These are phyloP conservation scores for Fusarium zealandicum DNA, from an alignment of 2,329 filamentous ascomycete species.

Conservation along the genomic window DNA sequence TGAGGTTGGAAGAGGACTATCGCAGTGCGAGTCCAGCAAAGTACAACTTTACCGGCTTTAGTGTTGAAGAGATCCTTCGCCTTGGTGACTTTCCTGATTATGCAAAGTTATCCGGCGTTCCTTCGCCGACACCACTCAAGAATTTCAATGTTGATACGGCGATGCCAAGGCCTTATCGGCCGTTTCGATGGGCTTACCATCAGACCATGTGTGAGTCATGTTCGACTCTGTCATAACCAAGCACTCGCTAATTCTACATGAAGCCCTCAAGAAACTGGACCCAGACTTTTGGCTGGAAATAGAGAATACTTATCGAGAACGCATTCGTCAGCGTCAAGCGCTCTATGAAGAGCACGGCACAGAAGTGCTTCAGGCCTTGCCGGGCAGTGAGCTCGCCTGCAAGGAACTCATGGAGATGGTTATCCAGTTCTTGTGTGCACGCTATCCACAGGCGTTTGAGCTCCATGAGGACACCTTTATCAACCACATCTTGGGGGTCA, in stretches of 20 bases:
- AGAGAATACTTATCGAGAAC: constrained; percentile 72
- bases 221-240: too few species aligned
- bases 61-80: constrained; percentile 70
- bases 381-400: constrained; percentile 79
- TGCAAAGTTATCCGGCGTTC: constrained; percentile 75
- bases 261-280: constrained; percentile 80
- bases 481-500: constrained; percentile 72
- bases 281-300: constrained; percentile 90
- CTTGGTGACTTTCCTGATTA: constrained; percentile 85
- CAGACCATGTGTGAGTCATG: constrained; percentile 80
- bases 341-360: constrained; percentile 70
- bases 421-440: constrained; percentile 77
- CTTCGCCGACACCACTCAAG: constrained; percentile 67
- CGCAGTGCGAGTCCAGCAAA: constrained; percentile 43
- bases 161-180: constrained; percentile 76
- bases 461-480: constrained; percentile 66
- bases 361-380: constrained; percentile 70
- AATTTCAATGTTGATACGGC: constrained; percentile 75
- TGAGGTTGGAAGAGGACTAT: constrained; percentile 48
- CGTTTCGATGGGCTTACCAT: constrained; percentile 84
- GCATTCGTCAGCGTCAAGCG: constrained; percentile 72
- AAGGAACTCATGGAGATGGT: constrained; percentile 90
- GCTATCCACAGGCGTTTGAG: constrained; percentile 79
- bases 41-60: constrained; percentile 73
- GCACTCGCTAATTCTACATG: constrained; percentile 50